Evolutionary conservation across 495 filamentous ascomycete species (phyloP).

Genomic region (Podospora pseudopauciseta): DNA sequence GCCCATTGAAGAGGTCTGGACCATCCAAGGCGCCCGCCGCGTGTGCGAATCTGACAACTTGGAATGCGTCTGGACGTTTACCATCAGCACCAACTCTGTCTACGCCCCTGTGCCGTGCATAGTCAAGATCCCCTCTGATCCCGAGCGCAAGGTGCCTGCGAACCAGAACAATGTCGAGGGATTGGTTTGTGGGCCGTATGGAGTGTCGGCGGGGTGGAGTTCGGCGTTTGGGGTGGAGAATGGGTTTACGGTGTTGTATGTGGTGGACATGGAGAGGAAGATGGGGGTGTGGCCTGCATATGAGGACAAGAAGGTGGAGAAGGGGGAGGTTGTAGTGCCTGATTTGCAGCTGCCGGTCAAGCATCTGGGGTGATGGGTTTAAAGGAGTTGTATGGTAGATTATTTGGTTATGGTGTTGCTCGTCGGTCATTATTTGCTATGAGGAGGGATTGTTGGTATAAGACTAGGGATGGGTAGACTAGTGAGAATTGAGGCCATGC

Average conservation of each 20-base stretch:
- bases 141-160: not conserved
- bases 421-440: too few relatives aligned
- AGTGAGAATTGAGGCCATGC: not conserved
- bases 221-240: conserved; percentile 6
- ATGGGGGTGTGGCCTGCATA: conserved; percentile 3
- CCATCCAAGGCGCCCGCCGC: not conserved
- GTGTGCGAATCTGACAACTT: not conserved
- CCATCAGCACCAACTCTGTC: not conserved
- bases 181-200: conserved; percentile 7
- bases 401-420: not conserved
- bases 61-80: conserved; percentile 9
- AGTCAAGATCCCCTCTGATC: not conserved
- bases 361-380: not conserved
- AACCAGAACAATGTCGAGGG: conserved; percentile 5
- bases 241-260: conserved; percentile 7
- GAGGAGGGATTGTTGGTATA: not conserved
- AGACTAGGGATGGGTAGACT: not conserved
- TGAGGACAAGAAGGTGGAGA: conserved; percentile 2
- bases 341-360: not conserved
- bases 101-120: conserved; percentile 9
- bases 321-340: not conserved
- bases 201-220: conserved; percentile 4
- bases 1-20: conserved; percentile 4
- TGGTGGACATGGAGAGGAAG: conserved; percentile 4
- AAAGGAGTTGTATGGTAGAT: too few relatives aligned